Evolutionary conservation across 495 filamentous ascomycete genomes (phyloP).

Genomic region (Penicillium soppii): DNA sequence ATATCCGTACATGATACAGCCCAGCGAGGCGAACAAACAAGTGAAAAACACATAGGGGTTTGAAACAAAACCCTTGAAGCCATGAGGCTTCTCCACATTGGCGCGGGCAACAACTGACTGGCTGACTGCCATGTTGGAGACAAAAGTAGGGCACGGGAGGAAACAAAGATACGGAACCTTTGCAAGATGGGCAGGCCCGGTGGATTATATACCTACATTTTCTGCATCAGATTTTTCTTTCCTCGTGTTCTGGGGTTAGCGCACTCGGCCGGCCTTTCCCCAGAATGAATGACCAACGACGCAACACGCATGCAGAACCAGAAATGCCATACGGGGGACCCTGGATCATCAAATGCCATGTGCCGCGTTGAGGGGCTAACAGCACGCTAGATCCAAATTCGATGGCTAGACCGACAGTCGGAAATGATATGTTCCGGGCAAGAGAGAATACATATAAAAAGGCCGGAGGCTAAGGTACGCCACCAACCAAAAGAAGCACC

Average conservation of each 20-base stretch:
- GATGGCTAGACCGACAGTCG: conserved; percentile 10
- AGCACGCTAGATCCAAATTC: conserved; percentile 13
- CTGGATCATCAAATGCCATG: conserved; percentile 5
- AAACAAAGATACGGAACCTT: not conserved
- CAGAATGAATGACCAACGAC: not conserved
- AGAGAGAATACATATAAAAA: conserved; percentile 7
- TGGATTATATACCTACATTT: conserved; percentile 12
- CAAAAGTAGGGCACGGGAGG: not conserved
- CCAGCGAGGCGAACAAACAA: conserved; percentile 68
- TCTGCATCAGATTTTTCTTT: not conserved
- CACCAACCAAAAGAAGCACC: conserved; percentile 20
- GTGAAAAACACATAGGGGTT: conserved; percentile 40
- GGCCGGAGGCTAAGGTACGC: conserved; percentile 14
- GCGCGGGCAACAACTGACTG: conserved; percentile 36
- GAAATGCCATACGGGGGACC: conserved; percentile 2
- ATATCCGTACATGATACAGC: conserved; percentile 61
- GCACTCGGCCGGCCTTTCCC: not conserved
- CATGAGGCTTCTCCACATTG: conserved; percentile 36
- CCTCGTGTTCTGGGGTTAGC: conserved; percentile 9
- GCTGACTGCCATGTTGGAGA: conserved; percentile 22
- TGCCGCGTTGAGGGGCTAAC: conserved; percentile 5
- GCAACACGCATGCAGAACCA: conserved; percentile 1
- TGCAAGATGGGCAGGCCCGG: not conserved
- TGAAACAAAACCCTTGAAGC: conserved; percentile 34
- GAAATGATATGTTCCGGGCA: conserved; percentile 11